A percentile compares a stretch with the other conserved stretches of the same genome.
Evolutionary conservation across 495 filamentous ascomycete genomes (phyloP).

Genomic region (Trichoderma gamsii): DNA sequence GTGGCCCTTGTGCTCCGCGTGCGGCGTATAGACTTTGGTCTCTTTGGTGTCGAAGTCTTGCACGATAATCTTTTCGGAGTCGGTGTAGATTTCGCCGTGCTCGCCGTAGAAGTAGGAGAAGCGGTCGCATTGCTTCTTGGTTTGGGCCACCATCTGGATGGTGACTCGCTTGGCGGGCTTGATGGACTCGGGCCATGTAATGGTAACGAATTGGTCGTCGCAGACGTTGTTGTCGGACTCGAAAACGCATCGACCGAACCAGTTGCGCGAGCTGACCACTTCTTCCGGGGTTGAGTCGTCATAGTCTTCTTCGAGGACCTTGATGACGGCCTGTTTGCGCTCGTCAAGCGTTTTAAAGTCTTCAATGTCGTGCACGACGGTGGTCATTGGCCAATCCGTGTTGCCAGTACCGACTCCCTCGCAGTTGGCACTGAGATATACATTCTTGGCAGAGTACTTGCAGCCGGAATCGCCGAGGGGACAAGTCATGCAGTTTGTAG

Average conservation of each 20-base stretch:
- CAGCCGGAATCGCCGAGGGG: conserved; percentile 60
- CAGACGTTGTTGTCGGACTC: conserved; percentile 87
- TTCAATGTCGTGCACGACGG: conserved; percentile 88
- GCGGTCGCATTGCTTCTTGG: conserved; percentile 77
- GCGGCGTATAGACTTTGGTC: conserved; percentile 48
- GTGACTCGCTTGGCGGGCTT: conserved; percentile 72
- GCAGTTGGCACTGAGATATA: conserved; percentile 57
- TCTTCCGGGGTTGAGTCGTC: conserved; percentile 39
- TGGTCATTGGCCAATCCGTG: conserved; percentile 73
- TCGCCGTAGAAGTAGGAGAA: conserved; percentile 80
- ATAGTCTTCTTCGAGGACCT: conserved; percentile 64
- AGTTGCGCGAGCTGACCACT: conserved; percentile 57
- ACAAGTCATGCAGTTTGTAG: conserved; percentile 87
- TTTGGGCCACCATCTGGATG: conserved; percentile 91
- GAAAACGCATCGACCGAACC: conserved; percentile 93
- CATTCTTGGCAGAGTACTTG: conserved; percentile 72
- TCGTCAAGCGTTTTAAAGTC: conserved; percentile 47
- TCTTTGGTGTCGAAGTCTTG: conserved; percentile 56
- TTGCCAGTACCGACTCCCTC: conserved; percentile 48
- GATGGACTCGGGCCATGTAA: conserved; percentile 72
- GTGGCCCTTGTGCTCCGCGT: conserved; percentile 53
- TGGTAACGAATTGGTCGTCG: conserved; percentile 84
- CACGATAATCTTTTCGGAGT: conserved; percentile 57
- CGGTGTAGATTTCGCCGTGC: conserved; percentile 76
- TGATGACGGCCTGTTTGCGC: conserved; percentile 37